Conservation (phyloP, 192 early-diverging fungal genomes). For the Spinellus fusiger region DNA sequence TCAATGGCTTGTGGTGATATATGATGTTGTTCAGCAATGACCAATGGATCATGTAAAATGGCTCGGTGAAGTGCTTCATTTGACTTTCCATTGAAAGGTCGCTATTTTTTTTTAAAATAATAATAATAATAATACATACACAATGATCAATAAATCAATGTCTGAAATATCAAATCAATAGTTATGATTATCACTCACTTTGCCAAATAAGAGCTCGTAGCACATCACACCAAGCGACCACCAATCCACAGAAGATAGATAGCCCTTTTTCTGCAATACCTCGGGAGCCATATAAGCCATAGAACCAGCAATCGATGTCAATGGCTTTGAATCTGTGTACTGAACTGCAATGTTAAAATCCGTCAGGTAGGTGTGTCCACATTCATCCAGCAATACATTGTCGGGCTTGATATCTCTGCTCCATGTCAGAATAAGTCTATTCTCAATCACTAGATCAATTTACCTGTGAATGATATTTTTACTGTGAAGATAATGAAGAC, state of each 20-base stretch:
- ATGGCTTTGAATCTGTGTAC: slow-evolving; percentile 36
- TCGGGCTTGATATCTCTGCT: slow-evolving; percentile 87
- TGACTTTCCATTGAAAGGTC: slow-evolving; percentile 79
- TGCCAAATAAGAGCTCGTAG: slow-evolving; percentile 72
- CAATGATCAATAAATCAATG: not conserved
- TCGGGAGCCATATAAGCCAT: slow-evolving; percentile 90
- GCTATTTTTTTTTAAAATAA: slow-evolving; percentile 32
- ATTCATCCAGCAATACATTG: slow-evolving; percentile 71
- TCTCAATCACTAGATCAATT: not conserved
- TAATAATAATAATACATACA: not conserved
- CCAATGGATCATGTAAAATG: slow-evolving; percentile 62
- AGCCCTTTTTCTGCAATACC: slow-evolving; percentile 53
- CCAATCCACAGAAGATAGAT: slow-evolving; percentile 52
- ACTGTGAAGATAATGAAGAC: slow-evolving; percentile 74
- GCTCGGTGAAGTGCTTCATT: slow-evolving; percentile 68
- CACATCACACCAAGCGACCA: slow-evolving; percentile 82
- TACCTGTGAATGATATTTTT: slow-evolving; percentile 76
- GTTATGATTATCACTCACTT: slow-evolving; percentile 38
- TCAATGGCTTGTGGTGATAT: slow-evolving; percentile 46
- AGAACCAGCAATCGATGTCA: slow-evolving; percentile 79
- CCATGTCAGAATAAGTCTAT: not conserved
- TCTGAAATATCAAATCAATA: not conserved
- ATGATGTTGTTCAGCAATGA: slow-evolving; percentile 51
- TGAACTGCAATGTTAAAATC: slow-evolving; percentile 93
- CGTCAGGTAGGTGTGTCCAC: slow-evolving; percentile 85